These are phyloP conservation scores for Calonectria hawksworthii DNA, from an alignment of 2,329 filamentous ascomycete species.

Conservation along the genomic window DNA sequence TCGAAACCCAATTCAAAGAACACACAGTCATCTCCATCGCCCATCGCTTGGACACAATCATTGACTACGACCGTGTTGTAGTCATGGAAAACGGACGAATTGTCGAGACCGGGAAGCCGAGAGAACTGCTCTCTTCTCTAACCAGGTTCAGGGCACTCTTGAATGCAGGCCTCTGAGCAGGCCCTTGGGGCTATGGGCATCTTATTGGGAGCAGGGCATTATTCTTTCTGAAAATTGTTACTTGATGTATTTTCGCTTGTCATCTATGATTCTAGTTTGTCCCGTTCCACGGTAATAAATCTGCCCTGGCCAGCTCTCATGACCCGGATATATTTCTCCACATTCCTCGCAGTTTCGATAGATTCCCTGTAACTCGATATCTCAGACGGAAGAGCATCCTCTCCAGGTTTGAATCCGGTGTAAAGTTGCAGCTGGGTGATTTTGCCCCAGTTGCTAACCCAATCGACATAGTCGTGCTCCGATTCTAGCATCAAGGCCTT, in stretches of 20 bases:
- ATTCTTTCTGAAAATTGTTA: neutral
- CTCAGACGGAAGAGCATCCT: constrained; percentile 52
- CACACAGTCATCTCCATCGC: constrained; percentile 68
- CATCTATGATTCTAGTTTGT: constrained; percentile 45
- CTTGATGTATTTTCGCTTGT: neutral
- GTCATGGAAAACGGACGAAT: constrained; percentile 46
- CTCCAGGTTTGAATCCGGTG: constrained; percentile 57
- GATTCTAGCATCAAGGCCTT: constrained; percentile 59
- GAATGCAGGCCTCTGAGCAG: constrained; percentile 42
- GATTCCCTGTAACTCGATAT: constrained; percentile 52
- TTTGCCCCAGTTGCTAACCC: constrained; percentile 68
- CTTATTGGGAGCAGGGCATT: neutral
- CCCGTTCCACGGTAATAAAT: constrained; percentile 64
- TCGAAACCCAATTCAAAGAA: constrained; percentile 49
- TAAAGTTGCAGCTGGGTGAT: constrained; percentile 60
- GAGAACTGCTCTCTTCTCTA: constrained; percentile 34
- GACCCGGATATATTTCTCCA: constrained; percentile 63
- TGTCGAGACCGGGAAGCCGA: constrained; percentile 44
- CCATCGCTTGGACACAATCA: constrained; percentile 59
- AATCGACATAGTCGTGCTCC: constrained; percentile 66
- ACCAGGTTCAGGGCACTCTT: constrained; percentile 43
- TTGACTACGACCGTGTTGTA: constrained; percentile 48
- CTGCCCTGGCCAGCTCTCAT: constrained; percentile 63
- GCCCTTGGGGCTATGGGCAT: neutral
- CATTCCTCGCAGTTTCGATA: constrained; percentile 53